Conservation (phyloP, 805 yeast genomes). For the Metschnikowia anglica region DNA sequence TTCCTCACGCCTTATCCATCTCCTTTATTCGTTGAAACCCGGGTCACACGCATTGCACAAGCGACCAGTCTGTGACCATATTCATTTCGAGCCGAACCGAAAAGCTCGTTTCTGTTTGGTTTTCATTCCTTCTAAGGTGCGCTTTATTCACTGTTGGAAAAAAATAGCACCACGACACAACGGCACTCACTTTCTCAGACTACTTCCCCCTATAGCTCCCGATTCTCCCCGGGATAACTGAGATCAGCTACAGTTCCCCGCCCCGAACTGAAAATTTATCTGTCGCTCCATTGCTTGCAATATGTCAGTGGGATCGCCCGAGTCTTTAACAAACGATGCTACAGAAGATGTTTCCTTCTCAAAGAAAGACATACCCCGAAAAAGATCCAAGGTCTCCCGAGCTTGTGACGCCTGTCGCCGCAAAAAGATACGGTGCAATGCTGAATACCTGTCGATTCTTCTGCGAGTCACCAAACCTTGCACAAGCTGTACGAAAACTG, state of each 20-base stretch:
- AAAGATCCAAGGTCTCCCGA: constrained; percentile 70
- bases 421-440: constrained; percentile 72
- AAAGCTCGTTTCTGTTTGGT: too few relatives aligned
- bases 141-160: not conserved
- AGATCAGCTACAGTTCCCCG: too few relatives aligned
- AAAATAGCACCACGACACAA: not conserved
- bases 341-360: not conserved
- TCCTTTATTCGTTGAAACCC: too few relatives aligned
- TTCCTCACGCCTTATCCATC: not conserved
- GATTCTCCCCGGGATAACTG: not conserved
- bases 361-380: constrained; percentile 38
- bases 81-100: not conserved
- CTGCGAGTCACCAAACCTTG: constrained; percentile 54
- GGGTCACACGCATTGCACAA: not conserved
- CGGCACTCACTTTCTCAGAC: not conserved
- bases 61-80: not conserved
- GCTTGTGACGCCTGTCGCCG: constrained; percentile 82
- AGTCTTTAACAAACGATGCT: constrained; percentile 1
- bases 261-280: too few relatives aligned
- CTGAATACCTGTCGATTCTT: constrained; percentile 46
- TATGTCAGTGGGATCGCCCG: constrained; percentile 7
- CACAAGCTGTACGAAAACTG: constrained; percentile 58
- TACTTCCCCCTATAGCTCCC: not conserved
- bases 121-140: too few relatives aligned
- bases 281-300: not conserved